Evolutionary conservation across 257 asterid species (phyloP).

Genomic region (Solanum gracilifrons): DNA sequence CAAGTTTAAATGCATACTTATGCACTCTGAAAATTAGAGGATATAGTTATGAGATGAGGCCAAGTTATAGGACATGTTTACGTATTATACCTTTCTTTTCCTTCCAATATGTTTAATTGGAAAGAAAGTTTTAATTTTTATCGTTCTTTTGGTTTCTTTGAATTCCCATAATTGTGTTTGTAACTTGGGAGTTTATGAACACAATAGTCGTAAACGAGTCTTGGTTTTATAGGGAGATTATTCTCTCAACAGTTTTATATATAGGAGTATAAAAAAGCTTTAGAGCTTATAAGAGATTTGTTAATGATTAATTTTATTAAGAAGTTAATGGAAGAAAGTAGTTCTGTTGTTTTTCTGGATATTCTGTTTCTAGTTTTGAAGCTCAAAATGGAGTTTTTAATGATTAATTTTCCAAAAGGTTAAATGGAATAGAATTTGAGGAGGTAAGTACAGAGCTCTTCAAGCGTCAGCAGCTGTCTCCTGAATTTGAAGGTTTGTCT

Average conservation of each 20-base stretch:
- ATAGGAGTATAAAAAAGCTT: no score
- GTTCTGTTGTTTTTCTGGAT: background rate
- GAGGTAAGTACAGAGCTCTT: conserved; percentile 47
- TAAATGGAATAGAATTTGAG: conserved; percentile 76
- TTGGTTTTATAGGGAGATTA: background rate
- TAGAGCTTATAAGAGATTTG: no score
- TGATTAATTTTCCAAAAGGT: conserved; percentile 15
- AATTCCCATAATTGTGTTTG: background rate
- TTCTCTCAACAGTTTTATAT: background rate
- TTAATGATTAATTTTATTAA: background rate
- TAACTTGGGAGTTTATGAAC: background rate
- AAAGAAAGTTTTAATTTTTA: no score
- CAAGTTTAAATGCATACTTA: no score
- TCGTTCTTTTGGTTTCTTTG: background rate
- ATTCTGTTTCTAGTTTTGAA: background rate
- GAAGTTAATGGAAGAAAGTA: background rate
- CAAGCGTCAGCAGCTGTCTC: conserved; percentile 49
- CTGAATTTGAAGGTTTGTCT: conserved; percentile 51
- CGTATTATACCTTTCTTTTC: no score
- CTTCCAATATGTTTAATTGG: no score
- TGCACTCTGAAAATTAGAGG: no score
- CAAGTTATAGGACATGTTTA: no score
- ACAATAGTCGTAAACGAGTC: background rate
- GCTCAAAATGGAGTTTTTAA: background rate
- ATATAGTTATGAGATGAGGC: no score